A percentile compares a stretch with the other conserved stretches of the same genome.
These are phyloP conservation scores for Brassica balearica DNA, from an alignment of 441 rosid species.

Conservation along the genomic window DNA sequence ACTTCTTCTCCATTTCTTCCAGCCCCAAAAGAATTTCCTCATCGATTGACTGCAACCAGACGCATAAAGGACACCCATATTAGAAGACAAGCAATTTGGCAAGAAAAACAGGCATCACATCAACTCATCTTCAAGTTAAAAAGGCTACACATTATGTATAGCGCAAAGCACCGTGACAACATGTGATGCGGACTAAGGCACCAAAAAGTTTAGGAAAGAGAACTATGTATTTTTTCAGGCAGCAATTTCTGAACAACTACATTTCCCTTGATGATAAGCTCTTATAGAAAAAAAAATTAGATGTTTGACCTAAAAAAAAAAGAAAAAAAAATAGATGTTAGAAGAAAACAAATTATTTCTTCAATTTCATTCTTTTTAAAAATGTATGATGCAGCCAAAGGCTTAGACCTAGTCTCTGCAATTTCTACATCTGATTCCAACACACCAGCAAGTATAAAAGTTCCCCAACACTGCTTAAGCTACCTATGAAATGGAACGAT, in stretches of 20 bases:
- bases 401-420: conserved; percentile 11
- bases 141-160: conserved; percentile 11
- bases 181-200: conserved; percentile 23
- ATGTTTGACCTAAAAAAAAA: too few relatives aligned
- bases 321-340: background rate
- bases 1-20: conserved; percentile 95
- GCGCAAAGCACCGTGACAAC: conserved; percentile 17
- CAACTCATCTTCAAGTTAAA: conserved; percentile 25
- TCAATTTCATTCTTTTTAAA: background rate
- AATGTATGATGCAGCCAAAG: conserved; percentile 26
- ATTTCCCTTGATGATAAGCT: conserved; percentile 19
- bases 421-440: conserved; percentile 18
- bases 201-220: conserved; percentile 20
- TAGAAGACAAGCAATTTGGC: conserved; percentile 28
- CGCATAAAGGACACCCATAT: conserved; percentile 30
- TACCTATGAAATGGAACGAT: conserved; percentile 11
- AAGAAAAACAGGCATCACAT: conserved; percentile 22
- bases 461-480: background rate
- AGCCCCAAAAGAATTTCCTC: conserved; percentile 68
- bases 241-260: conserved; percentile 16
- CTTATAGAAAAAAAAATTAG: background rate
- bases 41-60: conserved; percentile 64
- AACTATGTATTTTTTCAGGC: conserved; percentile 25
- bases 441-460: conserved; percentile 12
- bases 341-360: conserved; percentile 13